Base-by-base conservation (phyloP, 306 rosid genomes). In the Biancaea sappan region DNA sequence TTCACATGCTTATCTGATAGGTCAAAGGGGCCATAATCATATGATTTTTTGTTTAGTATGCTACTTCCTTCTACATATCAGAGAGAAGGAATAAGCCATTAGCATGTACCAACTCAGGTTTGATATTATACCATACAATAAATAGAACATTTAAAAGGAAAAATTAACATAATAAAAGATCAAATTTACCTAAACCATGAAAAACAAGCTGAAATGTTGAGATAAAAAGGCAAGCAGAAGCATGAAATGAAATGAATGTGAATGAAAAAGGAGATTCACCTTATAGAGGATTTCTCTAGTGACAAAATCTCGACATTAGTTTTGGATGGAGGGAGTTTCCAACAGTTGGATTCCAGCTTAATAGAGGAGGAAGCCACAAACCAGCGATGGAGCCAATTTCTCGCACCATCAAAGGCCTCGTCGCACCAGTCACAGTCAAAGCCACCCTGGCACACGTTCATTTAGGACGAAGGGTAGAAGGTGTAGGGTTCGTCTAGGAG, bases 311-410 rank as follows among this genome's bases (percentile, higher is more conserved):
- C 86, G 18, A 84, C 44, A 25, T 47, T 79, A 61, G 92, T 88
- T 72, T 85, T 88, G 53, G 86, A 72, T 5, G 89, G 92, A 37
- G 88, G 88, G 16, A 83, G n/a, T n/a, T n/a, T n/a, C n/a, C n/a
- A n/a, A n/a, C n/a, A n/a, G n/a, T n/a, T n/a, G n/a, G n/a, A n/a
- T n/a, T n/a, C n/a, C n/a, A n/a, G n/a, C n/a, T n/a, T n/a, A n/a
- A n/a, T n/a, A n/a, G n/a, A n/a, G n/a, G n/a, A n/a, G n/a, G n/a
- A n/a, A n/a, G n/a, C n/a, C n/a, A n/a, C n/a, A n/a, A n/a, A n/a
- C n/a, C n/a, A n/a, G n/a, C n/a, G n/a, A n/a, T n/a, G n/a, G n/a
- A n/a, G n/a, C n/a, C n/a, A n/a, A n/a, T n/a, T n/a, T n/a, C n/a
- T n/a, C n/a, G n/a, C n/a, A n/a, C n/a, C n/a, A n/a, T n/a, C n/a